phyloP scores from a whole-genome alignment of 1,284 basidiomycete species.

The Apiotrichum gracile region DNA sequence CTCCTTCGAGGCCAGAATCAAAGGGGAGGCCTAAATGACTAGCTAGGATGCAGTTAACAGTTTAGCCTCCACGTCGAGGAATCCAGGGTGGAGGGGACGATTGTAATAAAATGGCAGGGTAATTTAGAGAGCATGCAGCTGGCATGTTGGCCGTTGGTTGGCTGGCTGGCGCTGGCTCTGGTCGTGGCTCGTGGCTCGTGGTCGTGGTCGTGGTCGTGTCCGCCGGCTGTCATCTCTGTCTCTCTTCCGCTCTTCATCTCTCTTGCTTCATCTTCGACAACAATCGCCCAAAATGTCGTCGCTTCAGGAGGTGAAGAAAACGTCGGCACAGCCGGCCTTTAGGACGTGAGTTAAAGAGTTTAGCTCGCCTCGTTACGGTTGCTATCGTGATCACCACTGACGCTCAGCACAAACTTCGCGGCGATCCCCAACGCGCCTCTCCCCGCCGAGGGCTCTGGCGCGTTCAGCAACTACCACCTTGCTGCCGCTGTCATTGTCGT shows the following conservation, averaged over 20 bases:
- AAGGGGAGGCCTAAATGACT: too few relatives aligned
- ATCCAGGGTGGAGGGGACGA: too few relatives aligned
- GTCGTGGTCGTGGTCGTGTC: too few relatives aligned
- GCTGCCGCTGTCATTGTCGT: slow-evolving; percentile 67
- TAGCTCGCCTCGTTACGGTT: too few relatives aligned
- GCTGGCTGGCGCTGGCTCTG: too few relatives aligned
- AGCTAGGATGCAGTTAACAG: too few relatives aligned
- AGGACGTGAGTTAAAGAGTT: slow-evolving; percentile 8
- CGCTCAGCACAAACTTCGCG: slow-evolving; percentile 29
- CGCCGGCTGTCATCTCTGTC: neutral
- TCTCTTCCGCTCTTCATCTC: neutral
- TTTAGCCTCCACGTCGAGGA: neutral
- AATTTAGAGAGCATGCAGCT: neutral
- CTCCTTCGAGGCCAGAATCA: too few relatives aligned
- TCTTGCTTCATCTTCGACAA: neutral
- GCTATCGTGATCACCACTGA: neutral
- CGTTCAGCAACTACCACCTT: slow-evolving; percentile 76
- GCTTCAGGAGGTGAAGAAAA: neutral
- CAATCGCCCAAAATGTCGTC: neutral
- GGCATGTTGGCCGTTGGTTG: too few relatives aligned
- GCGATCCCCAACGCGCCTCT: slow-evolving; percentile 66
- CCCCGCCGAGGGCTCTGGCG: slow-evolving; percentile 78
- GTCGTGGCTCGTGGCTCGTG: too few relatives aligned
- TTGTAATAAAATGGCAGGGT: too few relatives aligned
- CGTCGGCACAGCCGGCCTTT: neutral